Conservation (phyloP, 2,329 filamentous ascomycete species). For the Diaporthe helianthi region DNA sequence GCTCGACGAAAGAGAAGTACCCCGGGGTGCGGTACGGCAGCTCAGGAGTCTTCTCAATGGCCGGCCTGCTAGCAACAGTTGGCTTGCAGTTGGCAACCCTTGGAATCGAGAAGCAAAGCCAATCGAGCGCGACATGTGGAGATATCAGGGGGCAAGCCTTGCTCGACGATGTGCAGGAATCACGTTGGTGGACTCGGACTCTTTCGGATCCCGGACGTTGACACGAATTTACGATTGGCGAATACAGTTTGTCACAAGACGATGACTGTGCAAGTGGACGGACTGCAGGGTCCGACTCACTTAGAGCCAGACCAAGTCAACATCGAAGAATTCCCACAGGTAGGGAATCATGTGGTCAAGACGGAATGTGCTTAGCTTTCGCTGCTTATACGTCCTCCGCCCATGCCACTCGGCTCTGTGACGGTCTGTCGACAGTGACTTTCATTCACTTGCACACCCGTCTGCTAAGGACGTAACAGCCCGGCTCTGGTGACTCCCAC, state of each 20-base stretch:
- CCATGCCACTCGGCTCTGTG: background rate
- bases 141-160: background rate
- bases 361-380: background rate
- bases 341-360: background rate
- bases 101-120: fast-evolving
- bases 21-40: background rate
- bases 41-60: background rate
- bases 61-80: background rate
- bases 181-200: background rate
- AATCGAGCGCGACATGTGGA: fast-evolving
- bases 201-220: too few species aligned
- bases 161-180: background rate
- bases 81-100: background rate
- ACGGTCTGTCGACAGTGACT: background rate
- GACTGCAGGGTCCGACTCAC: background rate
- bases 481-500: background rate
- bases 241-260: too few species aligned
- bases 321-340: too few species aligned
- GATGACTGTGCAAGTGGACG: background rate
- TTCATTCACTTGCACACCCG: too few species aligned
- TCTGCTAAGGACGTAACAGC: background rate
- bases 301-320: background rate
- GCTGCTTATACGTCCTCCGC: too few species aligned
- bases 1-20: background rate
- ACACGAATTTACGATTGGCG: background rate